Evolutionary conservation across 1,139 yeast species (phyloP), one percentile per base, ranked within the genome.

Genomic region (Kodamaea alishanica): DNA sequence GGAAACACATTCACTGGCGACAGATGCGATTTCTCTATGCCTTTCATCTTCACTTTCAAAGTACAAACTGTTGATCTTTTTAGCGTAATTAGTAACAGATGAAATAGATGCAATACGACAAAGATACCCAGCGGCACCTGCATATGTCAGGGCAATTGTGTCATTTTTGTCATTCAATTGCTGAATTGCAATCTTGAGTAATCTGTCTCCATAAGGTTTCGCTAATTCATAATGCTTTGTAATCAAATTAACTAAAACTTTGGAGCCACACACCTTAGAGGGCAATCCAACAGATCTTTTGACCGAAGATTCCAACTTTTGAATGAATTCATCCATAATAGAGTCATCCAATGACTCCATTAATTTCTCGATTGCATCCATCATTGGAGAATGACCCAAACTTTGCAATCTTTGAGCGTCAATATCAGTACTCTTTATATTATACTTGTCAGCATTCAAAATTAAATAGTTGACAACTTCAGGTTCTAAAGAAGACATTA

Each of bases 401-500:
- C 85, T 77, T 43, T 80, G 84, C 44, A 84, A 65, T 52, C 97
- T 73, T 37, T 81, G 80, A 0, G 87, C 80, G 61, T 92, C 97
- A 46, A 90, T 78, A 30, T 80, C 85, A 45, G 77, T 76, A 15
- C 79, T 69, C 35, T 82, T 81, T 43, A 89, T 60, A 36, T 89
- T 88, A 55, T 84, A 88, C 58, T 89, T 92, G 44, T 82, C 90
- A 0, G 97, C 96, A 63, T 92, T 90, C 47, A 92, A 69, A 0
- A 94, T 80, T 44, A 92, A 64, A 52, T 89, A 92, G 55, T 92
- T 90, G 49, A 88, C 77, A 2, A 86, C 81, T 55, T 90, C 96
- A 0, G 97, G 97, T 53, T 92, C 98, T 35, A 92, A 67, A 0
- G 95, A 84, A 0, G 97, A 86, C 79, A 92, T 80, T 46, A 88